Percentiles rank a stretch among this genome's conserved stretches.
These are phyloP conservation scores for Kwoniella heveanensis DNA, from an alignment of 768 basidiomycete genomes.

Conservation along the genomic window DNA sequence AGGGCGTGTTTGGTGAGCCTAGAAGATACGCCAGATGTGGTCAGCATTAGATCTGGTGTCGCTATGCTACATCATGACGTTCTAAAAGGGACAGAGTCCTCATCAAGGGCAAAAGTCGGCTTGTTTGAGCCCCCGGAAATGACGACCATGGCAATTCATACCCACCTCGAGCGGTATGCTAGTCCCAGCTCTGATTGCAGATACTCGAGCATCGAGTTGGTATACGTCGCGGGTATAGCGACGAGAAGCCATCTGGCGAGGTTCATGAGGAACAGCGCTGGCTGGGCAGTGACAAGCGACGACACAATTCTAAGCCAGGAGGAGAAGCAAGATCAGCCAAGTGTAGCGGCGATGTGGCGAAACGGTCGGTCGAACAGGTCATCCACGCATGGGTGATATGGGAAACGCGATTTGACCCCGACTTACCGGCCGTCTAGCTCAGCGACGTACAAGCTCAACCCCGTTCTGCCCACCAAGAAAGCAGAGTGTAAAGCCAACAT, in stretches of 20 bases:
- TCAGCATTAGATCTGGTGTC: too few relatives aligned
- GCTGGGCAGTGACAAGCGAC: slow-evolving; percentile 83
- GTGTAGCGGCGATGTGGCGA: too few relatives aligned
- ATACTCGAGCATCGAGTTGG: slow-evolving; percentile 74
- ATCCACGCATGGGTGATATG: too few relatives aligned
- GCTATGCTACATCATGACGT: too few relatives aligned
- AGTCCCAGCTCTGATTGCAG: slow-evolving; percentile 79
- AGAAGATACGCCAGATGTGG: background rate
- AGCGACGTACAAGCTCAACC: slow-evolving; percentile 91
- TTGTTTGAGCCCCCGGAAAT: too few relatives aligned
- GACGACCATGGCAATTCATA: background rate
- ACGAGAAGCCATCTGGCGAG: slow-evolving; percentile 88
- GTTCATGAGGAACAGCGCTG: slow-evolving; percentile 75
- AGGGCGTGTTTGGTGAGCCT: slow-evolving; percentile 80
- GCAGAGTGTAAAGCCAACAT: slow-evolving; percentile 85
- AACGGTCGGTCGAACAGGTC: too few relatives aligned
- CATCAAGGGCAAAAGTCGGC: too few relatives aligned
- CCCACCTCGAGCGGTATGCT: slow-evolving; percentile 49
- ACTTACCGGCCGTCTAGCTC: slow-evolving; percentile 75
- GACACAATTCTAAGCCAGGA: slow-evolving; percentile 76
- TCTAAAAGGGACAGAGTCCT: too few relatives aligned
- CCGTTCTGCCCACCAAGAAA: slow-evolving; percentile 83
- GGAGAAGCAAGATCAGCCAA: background rate
- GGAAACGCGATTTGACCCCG: background rate
- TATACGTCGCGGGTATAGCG: slow-evolving; percentile 68